Evolutionary conservation across 2,329 filamentous ascomycete species (phyloP).

Genomic region (Fusarium tanahbumbuense): DNA sequence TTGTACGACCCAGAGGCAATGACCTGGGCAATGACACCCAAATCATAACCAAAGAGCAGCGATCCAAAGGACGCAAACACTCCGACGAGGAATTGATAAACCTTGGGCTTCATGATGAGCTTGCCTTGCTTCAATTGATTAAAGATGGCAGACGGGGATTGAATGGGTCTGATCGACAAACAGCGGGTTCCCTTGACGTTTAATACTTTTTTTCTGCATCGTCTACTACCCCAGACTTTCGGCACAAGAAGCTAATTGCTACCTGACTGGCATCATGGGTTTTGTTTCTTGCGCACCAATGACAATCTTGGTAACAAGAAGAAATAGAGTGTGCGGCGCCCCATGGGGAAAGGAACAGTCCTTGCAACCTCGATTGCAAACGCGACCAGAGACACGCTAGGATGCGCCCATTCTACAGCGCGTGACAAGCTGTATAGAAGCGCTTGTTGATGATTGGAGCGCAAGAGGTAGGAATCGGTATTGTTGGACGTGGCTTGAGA

Average conservation of each 20-base stretch:
- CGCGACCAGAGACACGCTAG: slow-evolving; percentile 8
- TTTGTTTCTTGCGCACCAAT: slow-evolving; percentile 10
- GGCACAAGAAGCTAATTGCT: not conserved
- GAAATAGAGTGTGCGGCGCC: slow-evolving; percentile 1
- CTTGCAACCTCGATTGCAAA: not conserved
- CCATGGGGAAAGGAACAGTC: slow-evolving; percentile 9
- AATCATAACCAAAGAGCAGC: slow-evolving; percentile 43
- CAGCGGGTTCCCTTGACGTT: not conserved
- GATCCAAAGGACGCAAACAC: slow-evolving; percentile 46
- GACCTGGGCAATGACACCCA: slow-evolving; percentile 58
- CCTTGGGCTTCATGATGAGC: slow-evolving; percentile 49
- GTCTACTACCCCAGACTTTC: slow-evolving; percentile 1
- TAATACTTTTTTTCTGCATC: slow-evolving; percentile 12
- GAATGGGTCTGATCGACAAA: slow-evolving; percentile 7
- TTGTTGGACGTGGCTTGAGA: not conserved
- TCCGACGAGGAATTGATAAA: slow-evolving; percentile 64
- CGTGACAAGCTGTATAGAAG: slow-evolving; percentile 17
- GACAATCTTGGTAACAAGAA: not conserved
- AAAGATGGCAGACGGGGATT: not conserved
- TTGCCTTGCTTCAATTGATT: not conserved
- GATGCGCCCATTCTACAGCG: slow-evolving; percentile 1
- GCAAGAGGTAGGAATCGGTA: not conserved
- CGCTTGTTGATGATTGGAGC: slow-evolving; percentile 12
- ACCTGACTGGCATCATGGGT: not conserved
- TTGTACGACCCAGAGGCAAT: slow-evolving; percentile 56